These are phyloP conservation scores for Rhodosporidiobolus sp. DNA, from an alignment of 768 basidiomycete genomes.

Conservation along the genomic window DNA sequence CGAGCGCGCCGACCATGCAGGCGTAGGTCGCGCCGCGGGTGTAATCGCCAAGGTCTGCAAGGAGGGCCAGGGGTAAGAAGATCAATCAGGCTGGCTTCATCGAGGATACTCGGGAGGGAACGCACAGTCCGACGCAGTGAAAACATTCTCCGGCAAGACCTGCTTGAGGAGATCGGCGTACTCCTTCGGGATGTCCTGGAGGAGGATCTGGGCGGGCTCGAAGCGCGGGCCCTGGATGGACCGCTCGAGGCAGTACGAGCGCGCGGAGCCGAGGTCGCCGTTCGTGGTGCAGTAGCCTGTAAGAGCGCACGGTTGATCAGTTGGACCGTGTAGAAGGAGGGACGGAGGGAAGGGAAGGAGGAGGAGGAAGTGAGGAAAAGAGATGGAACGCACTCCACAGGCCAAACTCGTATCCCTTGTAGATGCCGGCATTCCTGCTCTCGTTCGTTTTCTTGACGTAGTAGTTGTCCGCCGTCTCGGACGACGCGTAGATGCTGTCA, in stretches of 20 bases:
- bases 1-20: slow-evolving; percentile 18
- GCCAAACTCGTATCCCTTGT: slow-evolving; percentile 28
- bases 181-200: slow-evolving; percentile 15
- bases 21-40: slow-evolving; percentile 6
- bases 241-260: slow-evolving; percentile 29
- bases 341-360: too few relatives aligned
- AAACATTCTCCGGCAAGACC: slow-evolving; percentile 21
- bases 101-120: neutral
- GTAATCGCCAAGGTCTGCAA: slow-evolving; percentile 17
- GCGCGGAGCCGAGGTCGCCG: slow-evolving; percentile 17
- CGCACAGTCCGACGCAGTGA: slow-evolving; percentile 26
- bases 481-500: slow-evolving; percentile 2
- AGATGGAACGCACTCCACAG: slow-evolving; percentile 24
- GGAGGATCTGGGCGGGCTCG: slow-evolving; percentile 24
- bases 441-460: slow-evolving; percentile 1
- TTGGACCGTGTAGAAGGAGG: too few relatives aligned
- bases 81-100: too few relatives aligned
- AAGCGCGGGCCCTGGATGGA: slow-evolving; percentile 10
- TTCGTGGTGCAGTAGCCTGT: slow-evolving; percentile 30
- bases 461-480: neutral
- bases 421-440: slow-evolving; percentile 9
- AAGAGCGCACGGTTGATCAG: neutral
- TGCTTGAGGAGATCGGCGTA: slow-evolving; percentile 11
- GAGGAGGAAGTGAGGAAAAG: too few relatives aligned
- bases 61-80: neutral